phyloP scores from a whole-genome alignment of 495 filamentous ascomycete genomes.

The Xylaria longipes region DNA sequence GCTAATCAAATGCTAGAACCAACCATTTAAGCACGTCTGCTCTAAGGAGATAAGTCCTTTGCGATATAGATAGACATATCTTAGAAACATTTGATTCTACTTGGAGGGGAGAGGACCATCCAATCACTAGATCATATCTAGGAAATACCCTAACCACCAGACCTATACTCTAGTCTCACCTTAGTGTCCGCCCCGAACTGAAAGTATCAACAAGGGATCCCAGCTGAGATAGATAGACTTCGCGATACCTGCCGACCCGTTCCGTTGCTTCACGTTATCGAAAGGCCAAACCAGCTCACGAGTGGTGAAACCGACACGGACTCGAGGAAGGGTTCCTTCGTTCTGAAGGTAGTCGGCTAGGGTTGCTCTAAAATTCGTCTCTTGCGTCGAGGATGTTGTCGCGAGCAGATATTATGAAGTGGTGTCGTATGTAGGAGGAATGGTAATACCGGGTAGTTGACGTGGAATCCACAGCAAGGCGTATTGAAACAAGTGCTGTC shows the following conservation, averaged over 20 bases:
- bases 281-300: background rate
- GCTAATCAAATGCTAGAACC: too few species aligned
- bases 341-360: background rate
- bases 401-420: background rate
- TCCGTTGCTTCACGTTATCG: background rate
- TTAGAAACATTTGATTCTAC: too few species aligned
- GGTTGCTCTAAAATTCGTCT: background rate
- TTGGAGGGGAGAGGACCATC: too few species aligned
- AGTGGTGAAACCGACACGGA: background rate
- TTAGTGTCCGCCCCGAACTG: background rate
- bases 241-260: background rate
- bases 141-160: too few species aligned
- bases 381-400: background rate
- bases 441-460: background rate
- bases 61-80: too few species aligned
- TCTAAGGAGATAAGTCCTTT: too few species aligned
- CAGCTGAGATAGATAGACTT: background rate
- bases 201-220: background rate
- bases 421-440: background rate
- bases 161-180: too few species aligned
- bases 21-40: too few species aligned
- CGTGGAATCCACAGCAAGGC: background rate
- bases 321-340: background rate
- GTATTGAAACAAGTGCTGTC: background rate
- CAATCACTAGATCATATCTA: too few species aligned